Percentiles rank a stretch among this genome's conserved stretches.
Evolutionary conservation across 2,329 filamentous ascomycete genomes (phyloP).

Genomic region (Talaromyces rugulosus): DNA sequence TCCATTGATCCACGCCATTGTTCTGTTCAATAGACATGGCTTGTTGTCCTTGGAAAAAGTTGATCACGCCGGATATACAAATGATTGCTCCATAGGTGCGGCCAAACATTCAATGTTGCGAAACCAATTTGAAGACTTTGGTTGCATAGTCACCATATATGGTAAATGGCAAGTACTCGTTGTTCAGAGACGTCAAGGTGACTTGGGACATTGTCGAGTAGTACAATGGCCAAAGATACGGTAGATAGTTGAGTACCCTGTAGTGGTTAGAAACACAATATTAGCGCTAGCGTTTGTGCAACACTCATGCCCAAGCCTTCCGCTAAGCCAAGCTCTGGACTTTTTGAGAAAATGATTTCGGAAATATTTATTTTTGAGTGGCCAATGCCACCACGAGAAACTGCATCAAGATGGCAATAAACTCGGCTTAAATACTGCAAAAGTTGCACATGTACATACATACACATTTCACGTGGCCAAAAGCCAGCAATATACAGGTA

Average conservation of each 20-base stretch:
- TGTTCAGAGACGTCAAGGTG: neutral
- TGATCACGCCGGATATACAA: conserved; percentile 75
- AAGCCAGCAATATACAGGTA: neutral
- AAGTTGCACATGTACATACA: neutral
- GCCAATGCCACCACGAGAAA: neutral
- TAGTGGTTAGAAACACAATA: conserved; percentile 64
- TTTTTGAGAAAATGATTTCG: neutral
- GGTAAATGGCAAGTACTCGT: neutral
- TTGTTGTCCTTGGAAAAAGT: conserved; percentile 61
- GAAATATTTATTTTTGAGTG: neutral
- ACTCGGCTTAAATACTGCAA: neutral
- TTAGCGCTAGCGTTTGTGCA: conserved; percentile 61
- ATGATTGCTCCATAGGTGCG: conserved; percentile 90
- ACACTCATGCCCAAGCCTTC: conserved; percentile 48
- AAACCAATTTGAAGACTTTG: conserved; percentile 78
- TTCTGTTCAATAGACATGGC: too few species aligned
- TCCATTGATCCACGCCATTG: too few species aligned
- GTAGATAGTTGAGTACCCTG: too few species aligned
- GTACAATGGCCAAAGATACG: too few species aligned
- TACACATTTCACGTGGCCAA: neutral
- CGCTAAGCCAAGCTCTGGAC: neutral
- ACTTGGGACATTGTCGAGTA: conserved; percentile 76
- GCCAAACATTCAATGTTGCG: conserved; percentile 65
- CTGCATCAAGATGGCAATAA: neutral
- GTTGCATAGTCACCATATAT: conserved; percentile 67